Conservation (phyloP, 805 yeast genomes). For the Ogataea haglerorum region DNA sequence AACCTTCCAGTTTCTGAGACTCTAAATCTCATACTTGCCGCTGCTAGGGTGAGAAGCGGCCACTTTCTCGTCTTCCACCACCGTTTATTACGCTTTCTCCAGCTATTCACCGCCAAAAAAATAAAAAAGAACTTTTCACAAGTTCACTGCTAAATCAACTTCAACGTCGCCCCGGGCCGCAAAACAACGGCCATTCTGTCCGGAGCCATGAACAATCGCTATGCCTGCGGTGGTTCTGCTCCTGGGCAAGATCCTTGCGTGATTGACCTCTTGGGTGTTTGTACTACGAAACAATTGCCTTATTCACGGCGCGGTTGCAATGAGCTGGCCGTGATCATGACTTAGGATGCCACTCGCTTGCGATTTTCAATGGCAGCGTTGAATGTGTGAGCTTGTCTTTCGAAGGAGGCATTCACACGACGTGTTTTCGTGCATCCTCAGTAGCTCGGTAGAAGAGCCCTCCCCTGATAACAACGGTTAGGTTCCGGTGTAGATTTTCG, state of each 20-base stretch:
- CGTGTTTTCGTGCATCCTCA: neutral
- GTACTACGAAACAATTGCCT: too few relatives aligned
- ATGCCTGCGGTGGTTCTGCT: too few relatives aligned
- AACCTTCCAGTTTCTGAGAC: too few relatives aligned
- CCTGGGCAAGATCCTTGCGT: too few relatives aligned
- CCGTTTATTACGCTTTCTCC: neutral
- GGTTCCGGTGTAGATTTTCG: neutral
- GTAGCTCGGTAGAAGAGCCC: neutral
- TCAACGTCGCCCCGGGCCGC: neutral
- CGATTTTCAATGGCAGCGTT: neutral
- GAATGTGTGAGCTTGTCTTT: neutral
- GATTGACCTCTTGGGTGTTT: too few relatives aligned
- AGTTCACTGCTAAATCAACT: neutral
- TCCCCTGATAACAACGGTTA: neutral
- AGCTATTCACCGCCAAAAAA: slow-evolving; percentile 1
- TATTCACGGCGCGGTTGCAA: too few relatives aligned
- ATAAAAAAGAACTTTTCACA: slow-evolving; percentile 1
- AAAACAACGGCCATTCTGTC: neutral
- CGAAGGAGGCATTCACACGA: neutral
- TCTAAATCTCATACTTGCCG: too few relatives aligned
- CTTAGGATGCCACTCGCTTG: too few relatives aligned
- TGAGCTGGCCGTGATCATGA: too few relatives aligned
- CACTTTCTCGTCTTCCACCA: too few relatives aligned
- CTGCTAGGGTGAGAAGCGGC: too few relatives aligned
- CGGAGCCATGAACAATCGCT: neutral